Percentiles rank a stretch among this genome's conserved stretches.
These are phyloP conservation scores for Atkinsonella texensis DNA, from an alignment of 2,329 filamentous ascomycete species.

Conservation along the genomic window DNA sequence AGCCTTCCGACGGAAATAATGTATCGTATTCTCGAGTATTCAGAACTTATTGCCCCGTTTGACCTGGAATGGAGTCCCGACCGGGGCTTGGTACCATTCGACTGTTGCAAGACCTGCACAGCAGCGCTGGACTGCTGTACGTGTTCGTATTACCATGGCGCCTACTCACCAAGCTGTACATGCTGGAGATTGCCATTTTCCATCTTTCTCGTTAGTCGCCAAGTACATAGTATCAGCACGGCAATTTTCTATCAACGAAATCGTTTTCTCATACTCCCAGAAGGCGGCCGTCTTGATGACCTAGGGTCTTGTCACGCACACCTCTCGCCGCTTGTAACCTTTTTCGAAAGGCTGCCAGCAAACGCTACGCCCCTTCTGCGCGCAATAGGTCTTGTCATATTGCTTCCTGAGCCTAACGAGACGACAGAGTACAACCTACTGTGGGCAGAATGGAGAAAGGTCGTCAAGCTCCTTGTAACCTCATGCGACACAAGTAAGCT, in stretches of 20 bases:
- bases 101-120: neutral
- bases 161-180: neutral
- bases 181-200: neutral
- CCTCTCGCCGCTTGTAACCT: neutral
- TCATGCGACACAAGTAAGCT: neutral
- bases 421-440: neutral
- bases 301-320: neutral
- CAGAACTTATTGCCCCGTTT: neutral
- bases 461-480: neutral
- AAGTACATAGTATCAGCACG: neutral
- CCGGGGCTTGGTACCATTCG: neutral
- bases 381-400: neutral
- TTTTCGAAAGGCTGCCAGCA: neutral
- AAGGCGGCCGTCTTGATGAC: neutral
- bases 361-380: neutral
- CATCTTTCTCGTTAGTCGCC: neutral
- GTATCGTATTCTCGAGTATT: neutral
- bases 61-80: neutral
- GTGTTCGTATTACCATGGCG: neutral
- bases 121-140: neutral
- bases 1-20: neutral
- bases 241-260: neutral
- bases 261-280: neutral
- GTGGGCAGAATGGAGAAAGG: neutral
- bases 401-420: neutral